Percentiles rank a stretch among this genome's conserved stretches.
phyloP scores from a whole-genome alignment of 2,329 filamentous ascomycete genomes.

The Arthroderma sp. region DNA sequence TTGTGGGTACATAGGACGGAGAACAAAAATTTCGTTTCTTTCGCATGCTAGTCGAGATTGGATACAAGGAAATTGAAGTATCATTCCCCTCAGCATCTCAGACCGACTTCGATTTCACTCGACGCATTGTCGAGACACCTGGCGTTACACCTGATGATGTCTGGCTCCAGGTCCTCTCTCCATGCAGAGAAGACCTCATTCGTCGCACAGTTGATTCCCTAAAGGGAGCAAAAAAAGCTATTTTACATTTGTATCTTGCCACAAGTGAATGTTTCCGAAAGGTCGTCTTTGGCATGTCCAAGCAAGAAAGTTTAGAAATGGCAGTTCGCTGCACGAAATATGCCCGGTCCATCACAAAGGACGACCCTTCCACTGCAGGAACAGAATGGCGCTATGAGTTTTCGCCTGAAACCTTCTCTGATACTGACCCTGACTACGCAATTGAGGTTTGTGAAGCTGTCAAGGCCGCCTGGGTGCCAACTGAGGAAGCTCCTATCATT shows the following conservation, averaged over 20 bases:
- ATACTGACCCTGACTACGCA: slow-evolving; percentile 72
- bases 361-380: slow-evolving; percentile 43
- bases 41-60: slow-evolving; percentile 79
- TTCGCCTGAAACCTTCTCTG: slow-evolving; percentile 59
- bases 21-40: slow-evolving; percentile 95
- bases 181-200: slow-evolving; percentile 86
- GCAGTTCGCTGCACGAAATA: slow-evolving; percentile 78
- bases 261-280: slow-evolving; percentile 91
- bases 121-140: slow-evolving; percentile 71
- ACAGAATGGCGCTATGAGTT: slow-evolving; percentile 44
- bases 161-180: slow-evolving; percentile 80
- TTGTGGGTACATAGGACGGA: slow-evolving; percentile 49
- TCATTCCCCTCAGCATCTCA: slow-evolving; percentile 91
- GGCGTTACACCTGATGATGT: slow-evolving; percentile 78
- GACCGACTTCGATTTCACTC: slow-evolving; percentile 91
- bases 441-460: slow-evolving; percentile 81
- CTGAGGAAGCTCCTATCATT: slow-evolving; percentile 68
- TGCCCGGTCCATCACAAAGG: slow-evolving; percentile 80
- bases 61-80: slow-evolving; percentile 96
- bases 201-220: slow-evolving; percentile 77
- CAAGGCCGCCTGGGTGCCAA: slow-evolving; percentile 83
- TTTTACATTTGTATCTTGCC: slow-evolving; percentile 90
- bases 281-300: slow-evolving; percentile 77
- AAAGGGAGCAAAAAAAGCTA: slow-evolving; percentile 79
- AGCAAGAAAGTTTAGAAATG: slow-evolving; percentile 67